Conservation (phyloP, 2,329 filamentous ascomycete species). For the Pyrenochaeta sp. region DNA sequence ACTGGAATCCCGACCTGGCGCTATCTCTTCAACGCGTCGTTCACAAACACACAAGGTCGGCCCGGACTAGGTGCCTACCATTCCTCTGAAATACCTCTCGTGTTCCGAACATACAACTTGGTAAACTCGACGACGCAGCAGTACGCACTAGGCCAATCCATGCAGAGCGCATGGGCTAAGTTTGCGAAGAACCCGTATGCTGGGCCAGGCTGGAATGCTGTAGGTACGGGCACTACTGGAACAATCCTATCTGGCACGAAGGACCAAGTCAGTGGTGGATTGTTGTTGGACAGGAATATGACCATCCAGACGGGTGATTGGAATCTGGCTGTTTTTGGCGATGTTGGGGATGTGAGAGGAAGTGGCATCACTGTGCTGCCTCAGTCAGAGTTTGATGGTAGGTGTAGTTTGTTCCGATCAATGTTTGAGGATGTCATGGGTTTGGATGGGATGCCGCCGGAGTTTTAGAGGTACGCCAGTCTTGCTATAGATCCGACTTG, state of each 20-base stretch:
- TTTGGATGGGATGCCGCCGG: slow-evolving; percentile 14
- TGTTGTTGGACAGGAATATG: slow-evolving; percentile 7
- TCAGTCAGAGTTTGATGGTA: slow-evolving; percentile 20
- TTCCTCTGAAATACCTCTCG: slow-evolving; percentile 28
- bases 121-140: slow-evolving; percentile 28
- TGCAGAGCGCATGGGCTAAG: slow-evolving; percentile 33
- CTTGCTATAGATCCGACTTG: too few species aligned
- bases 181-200: slow-evolving; percentile 36
- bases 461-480: slow-evolving; percentile 23
- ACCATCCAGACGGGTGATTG: slow-evolving; percentile 17
- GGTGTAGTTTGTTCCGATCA: slow-evolving; percentile 21
- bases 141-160: slow-evolving; percentile 22
- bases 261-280: slow-evolving; percentile 11
- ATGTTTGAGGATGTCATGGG: slow-evolving; percentile 24
- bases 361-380: slow-evolving; percentile 25
- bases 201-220: slow-evolving; percentile 33
- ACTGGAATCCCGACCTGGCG: slow-evolving; percentile 34
- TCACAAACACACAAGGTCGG: slow-evolving; percentile 27
- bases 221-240: slow-evolving; percentile 24
- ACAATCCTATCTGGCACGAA: slow-evolving; percentile 18
- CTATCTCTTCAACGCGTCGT: slow-evolving; percentile 41
- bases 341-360: slow-evolving; percentile 21
- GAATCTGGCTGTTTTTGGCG: slow-evolving; percentile 25
- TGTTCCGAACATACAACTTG: slow-evolving; percentile 29
- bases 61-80: slow-evolving; percentile 28